Conservation (phyloP, 176 grass and related monocot genomes). For the Oryza meridionalis region DNA sequence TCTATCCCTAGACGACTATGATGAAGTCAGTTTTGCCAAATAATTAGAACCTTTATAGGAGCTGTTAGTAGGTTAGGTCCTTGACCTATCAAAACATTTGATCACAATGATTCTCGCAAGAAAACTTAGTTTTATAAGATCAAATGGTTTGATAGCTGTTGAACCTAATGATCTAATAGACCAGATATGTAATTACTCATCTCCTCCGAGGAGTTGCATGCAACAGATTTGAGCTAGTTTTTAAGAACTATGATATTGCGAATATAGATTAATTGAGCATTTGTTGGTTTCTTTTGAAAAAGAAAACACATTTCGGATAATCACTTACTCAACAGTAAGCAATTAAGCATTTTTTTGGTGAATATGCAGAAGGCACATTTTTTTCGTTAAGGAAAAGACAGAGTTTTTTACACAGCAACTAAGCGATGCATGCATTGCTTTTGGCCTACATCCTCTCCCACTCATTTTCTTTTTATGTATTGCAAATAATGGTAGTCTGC, state of each 20-base stretch:
- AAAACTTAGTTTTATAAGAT: constrained; percentile 5
- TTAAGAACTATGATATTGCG: neutral
- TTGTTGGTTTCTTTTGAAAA: constrained; percentile 13
- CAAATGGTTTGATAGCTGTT: constrained; percentile 37
- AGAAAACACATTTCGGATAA: neutral
- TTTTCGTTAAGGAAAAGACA: neutral
- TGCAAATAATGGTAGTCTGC: constrained; percentile 41
- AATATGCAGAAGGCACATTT: neutral
- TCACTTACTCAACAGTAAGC: constrained; percentile 16
- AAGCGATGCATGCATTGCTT: constrained; percentile 31
- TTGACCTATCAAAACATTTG: constrained; percentile 31
- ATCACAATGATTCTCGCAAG: constrained; percentile 27
- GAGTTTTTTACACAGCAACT: neutral
- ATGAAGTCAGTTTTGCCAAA: constrained; percentile 94
- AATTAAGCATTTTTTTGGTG: neutral
- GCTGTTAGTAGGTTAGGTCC: neutral
- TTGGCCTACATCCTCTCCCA: constrained; percentile 39
- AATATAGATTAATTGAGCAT: constrained; percentile 11
- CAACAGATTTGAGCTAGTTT: constrained; percentile 30
- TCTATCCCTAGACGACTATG: constrained; percentile 91
- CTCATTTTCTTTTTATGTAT: constrained; percentile 32
- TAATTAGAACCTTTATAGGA: constrained; percentile 36
- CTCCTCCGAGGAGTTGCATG: constrained; percentile 36
- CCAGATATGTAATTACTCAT: constrained; percentile 38
- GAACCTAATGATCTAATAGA: constrained; percentile 27